Base-by-base conservation (phyloP, 163 green algal species). In the Botryococcus braunii region DNA sequence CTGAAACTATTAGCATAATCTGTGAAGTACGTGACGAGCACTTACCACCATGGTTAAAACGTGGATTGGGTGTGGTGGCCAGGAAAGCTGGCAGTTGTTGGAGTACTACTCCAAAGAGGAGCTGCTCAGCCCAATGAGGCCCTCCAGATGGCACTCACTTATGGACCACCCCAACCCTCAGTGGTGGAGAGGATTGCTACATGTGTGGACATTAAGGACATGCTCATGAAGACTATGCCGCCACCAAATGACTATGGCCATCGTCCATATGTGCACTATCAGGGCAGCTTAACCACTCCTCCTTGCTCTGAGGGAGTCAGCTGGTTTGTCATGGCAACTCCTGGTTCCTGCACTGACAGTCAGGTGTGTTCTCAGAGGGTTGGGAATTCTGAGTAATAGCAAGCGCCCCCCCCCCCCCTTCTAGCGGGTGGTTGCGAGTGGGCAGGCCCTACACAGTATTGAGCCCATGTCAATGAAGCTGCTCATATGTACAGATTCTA, bases 201-300 rank as follows among this genome's bases (percentile, higher is more conserved):
- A n/a, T n/a, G n/a, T n/a, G n/a, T n/a, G n/a, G n/a, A n/a, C n/a
- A n/a, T n/a, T n/a, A n/a, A n/a, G n/a, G 43, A 13, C 13, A 17
- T 52, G 43, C 43, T 52, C 43, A 52, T 52, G 43, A 52, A 52
- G 43, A 17, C 13, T 52, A n/a, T n/a, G n/a, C 43, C 43, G 17
- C 13, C 13, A 13, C 43, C 43, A 27, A 52, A 52, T 17, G 13
- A 13, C 17, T 52, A 52, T 17, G 43, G 13, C 13, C 43, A 52
- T 17, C 43, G 46, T 9, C 52, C 13, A 7, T 73, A 62, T 27
- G 32, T 69, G 21, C 69, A 88, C 62, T 93, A 95, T 74, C 66
- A 60, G 2, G 88, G 88, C 38, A 90, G 81, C 7, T 71, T 95
- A 5, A 95, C 89, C 27, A 95, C 89, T 2, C 88, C 86, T 4